phyloP scores from a whole-genome alignment of 768 basidiomycete species.

The Lyophyllum shimeji region DNA sequence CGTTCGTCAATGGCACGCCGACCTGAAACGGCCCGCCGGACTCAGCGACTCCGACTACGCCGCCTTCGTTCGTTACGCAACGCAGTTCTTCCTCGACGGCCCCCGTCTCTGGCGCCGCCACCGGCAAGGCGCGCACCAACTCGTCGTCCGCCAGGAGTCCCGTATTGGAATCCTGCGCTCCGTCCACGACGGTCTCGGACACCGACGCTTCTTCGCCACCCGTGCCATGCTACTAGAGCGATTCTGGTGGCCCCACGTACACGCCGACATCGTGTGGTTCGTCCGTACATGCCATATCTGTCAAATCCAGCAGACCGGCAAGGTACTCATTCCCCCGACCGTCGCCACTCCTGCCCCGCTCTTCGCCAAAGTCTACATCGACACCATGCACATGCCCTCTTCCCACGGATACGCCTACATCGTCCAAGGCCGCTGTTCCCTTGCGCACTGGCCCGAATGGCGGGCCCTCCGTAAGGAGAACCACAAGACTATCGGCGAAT shows the following conservation, averaged over 20 bases:
- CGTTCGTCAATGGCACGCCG: background rate
- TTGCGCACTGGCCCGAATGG: conserved; percentile 19
- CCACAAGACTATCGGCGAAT: conserved; percentile 13
- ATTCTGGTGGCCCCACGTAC: conserved; percentile 30
- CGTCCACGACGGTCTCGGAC: conserved; percentile 18
- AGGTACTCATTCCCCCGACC: conserved; percentile 24
- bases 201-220: conserved; percentile 20
- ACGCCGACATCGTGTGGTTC: conserved; percentile 29
- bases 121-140: conserved; percentile 11
- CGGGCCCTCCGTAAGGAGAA: conserved; percentile 18
- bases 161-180: conserved; percentile 21
- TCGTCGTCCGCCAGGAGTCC: conserved; percentile 24
- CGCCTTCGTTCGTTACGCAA: conserved; percentile 16
- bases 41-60: conserved; percentile 11
- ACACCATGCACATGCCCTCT: conserved; percentile 37
- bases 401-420: conserved; percentile 22
- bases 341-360: conserved; percentile 22
- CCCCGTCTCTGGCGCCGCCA: conserved; percentile 22
- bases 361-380: conserved; percentile 31
- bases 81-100: conserved; percentile 18
- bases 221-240: conserved; percentile 1
- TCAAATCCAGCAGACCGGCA: conserved; percentile 23
- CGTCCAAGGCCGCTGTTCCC: conserved; percentile 24
- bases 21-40: background rate
- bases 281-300: conserved; percentile 27